phyloP scores from a whole-genome alignment of 208 protist genomes.

The Acanthamoeba polyphaga region DNA sequence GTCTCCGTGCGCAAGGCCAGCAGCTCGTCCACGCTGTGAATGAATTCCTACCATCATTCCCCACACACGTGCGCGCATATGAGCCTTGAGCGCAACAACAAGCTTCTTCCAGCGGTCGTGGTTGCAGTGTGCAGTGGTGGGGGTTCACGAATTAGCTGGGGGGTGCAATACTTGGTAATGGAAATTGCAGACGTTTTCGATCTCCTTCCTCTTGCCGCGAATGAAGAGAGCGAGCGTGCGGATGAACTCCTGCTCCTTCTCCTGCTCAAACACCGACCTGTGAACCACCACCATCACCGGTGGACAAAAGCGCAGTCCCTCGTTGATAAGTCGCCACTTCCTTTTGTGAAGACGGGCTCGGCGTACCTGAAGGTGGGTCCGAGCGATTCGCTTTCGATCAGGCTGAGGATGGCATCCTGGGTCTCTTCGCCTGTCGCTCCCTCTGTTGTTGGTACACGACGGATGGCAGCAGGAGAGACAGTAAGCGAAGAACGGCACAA shows the following conservation, averaged over 20 bases:
- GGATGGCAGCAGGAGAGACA: too few relatives aligned
- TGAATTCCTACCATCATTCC: neutral
- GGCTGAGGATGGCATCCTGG: slow-evolving; percentile 47
- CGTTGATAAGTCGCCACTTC: neutral
- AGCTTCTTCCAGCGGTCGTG: neutral
- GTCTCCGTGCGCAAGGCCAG: neutral
- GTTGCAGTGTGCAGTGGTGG: too few relatives aligned
- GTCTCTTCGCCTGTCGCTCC: neutral
- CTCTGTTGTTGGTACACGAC: neutral
- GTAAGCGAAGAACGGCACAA: neutral
- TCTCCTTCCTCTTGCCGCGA: slow-evolving; percentile 29
- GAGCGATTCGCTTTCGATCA: slow-evolving; percentile 35
- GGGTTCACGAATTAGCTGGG: too few relatives aligned
- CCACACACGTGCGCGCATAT: too few relatives aligned
- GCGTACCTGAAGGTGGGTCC: slow-evolving; percentile 3
- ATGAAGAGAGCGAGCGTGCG: neutral
- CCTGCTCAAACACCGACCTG: slow-evolving; percentile 65
- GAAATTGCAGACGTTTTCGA: slow-evolving; percentile 42
- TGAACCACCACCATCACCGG: neutral
- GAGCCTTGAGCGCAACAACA: neutral
- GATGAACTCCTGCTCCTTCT: slow-evolving; percentile 53
- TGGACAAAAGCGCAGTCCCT: neutral
- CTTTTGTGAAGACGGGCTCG: too few relatives aligned
- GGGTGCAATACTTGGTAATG: neutral
- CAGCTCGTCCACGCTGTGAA: slow-evolving; percentile 62